A percentile compares a stretch with the other conserved stretches of the same genome.
Conservation (phyloP, 805 yeast species). For the Pichia kluyveri region DNA sequence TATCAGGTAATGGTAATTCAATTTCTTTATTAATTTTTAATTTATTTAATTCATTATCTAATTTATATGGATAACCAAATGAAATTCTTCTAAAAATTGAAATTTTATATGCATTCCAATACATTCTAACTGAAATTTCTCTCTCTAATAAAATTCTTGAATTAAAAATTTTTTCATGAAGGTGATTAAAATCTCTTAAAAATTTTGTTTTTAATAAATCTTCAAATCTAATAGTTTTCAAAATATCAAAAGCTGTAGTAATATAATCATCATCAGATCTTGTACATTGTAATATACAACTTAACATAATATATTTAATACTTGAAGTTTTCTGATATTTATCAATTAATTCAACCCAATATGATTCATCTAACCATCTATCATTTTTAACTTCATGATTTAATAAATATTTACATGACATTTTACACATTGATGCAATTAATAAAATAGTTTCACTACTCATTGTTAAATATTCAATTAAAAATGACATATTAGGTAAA, state of each 20-base stretch:
- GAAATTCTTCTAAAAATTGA: constrained; percentile 26
- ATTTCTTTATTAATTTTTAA: constrained; percentile 25
- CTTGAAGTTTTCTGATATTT: constrained; percentile 26
- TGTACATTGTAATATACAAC: constrained; percentile 20
- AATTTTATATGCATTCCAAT: constrained; percentile 33
- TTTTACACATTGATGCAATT: constrained; percentile 27
- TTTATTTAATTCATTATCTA: not conserved
- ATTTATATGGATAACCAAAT: constrained; percentile 28
- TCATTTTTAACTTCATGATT: constrained; percentile 18
- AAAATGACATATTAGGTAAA: constrained; percentile 27
- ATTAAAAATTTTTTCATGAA: not conserved
- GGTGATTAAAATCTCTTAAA: too few species aligned
- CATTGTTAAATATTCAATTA: constrained; percentile 24
- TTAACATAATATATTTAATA: constrained; percentile 20
- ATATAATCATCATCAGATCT: constrained; percentile 20
- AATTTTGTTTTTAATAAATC: not conserved
- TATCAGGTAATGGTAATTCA: constrained; percentile 28
- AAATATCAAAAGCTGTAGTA: constrained; percentile 8
- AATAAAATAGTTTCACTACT: constrained; percentile 22
- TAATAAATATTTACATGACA: constrained; percentile 26
- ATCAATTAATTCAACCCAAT: constrained; percentile 30
- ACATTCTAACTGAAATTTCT: constrained; percentile 25
- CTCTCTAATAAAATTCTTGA: constrained; percentile 16
- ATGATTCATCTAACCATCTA: constrained; percentile 22
- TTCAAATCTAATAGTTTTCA: constrained; percentile 2